Conservation (phyloP, 345 rosid species). For the Moricandia arvensis region DNA sequence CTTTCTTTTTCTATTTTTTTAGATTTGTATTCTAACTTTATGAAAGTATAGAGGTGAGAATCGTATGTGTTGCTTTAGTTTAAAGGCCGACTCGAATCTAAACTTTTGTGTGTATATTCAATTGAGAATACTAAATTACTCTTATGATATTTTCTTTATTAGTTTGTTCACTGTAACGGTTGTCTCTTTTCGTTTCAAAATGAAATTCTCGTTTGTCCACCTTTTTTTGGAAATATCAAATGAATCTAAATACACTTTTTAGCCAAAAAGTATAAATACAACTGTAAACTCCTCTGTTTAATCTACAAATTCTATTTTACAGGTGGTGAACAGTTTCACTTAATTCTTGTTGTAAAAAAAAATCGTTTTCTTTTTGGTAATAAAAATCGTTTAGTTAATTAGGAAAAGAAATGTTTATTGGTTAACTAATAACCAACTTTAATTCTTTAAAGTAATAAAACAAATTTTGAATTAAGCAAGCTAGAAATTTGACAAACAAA, state of each 20-base stretch:
- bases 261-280: background rate
- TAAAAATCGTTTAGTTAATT: background rate
- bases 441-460: background rate
- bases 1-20: background rate
- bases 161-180: conserved; percentile 1
- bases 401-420: background rate
- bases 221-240: background rate
- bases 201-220: background rate
- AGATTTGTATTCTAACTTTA: background rate
- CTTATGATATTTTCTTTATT: background rate
- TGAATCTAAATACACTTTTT: background rate
- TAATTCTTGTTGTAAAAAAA: background rate
- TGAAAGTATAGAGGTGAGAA: background rate
- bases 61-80: background rate
- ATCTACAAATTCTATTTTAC: background rate
- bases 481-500: background rate
- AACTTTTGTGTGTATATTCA: background rate
- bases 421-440: background rate
- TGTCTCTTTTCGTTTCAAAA: background rate
- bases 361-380: background rate
- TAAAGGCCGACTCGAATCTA: background rate
- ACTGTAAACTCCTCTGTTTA: background rate
- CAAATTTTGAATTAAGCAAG: background rate
- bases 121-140: background rate
- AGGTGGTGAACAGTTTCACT: background rate